phyloP scores from a whole-genome alignment of 129 eudicot genomes.

The Kitagawia praeruptora region DNA sequence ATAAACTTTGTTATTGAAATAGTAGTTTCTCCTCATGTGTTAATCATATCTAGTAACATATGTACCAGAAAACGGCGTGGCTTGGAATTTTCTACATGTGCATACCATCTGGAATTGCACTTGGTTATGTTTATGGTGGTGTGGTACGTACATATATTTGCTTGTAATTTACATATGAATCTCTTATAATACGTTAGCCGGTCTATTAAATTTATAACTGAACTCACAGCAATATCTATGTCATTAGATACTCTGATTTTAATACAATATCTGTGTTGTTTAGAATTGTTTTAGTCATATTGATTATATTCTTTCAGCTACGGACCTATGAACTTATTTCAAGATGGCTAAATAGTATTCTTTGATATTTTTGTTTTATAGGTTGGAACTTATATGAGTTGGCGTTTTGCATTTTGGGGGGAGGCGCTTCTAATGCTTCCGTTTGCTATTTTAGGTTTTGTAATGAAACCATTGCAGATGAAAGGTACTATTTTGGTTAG shows the following conservation, averaged over 20 bases:
- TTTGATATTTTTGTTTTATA: slow-evolving; percentile 11
- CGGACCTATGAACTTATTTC: background rate
- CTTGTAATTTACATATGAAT: background rate
- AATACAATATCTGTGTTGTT: background rate
- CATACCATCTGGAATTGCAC: slow-evolving; percentile 50
- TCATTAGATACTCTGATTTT: background rate
- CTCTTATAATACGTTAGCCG: background rate
- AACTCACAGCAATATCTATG: background rate
- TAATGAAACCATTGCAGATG: slow-evolving; percentile 69
- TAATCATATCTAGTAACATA: background rate
- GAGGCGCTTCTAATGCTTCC: slow-evolving; percentile 77
- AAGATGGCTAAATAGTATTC: background rate
- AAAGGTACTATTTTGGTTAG: slow-evolving; percentile 38
- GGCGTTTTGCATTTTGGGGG: slow-evolving; percentile 75
- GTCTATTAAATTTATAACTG: background rate
- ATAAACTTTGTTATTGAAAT: background rate
- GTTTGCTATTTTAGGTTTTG: slow-evolving; percentile 71
- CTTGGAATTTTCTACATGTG: slow-evolving; percentile 62
- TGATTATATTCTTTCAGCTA: background rate
- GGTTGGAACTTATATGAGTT: slow-evolving; percentile 49
- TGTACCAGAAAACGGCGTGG: slow-evolving; percentile 49
- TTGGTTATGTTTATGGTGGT: slow-evolving; percentile 67
- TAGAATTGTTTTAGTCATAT: background rate
- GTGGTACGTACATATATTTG: slow-evolving; percentile 27
- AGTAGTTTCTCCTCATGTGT: background rate